Evolutionary conservation across 2,329 filamentous ascomycete species (phyloP), one percentile per base, ranked within the genome.

Genomic region (Epicoccum nigrum): DNA sequence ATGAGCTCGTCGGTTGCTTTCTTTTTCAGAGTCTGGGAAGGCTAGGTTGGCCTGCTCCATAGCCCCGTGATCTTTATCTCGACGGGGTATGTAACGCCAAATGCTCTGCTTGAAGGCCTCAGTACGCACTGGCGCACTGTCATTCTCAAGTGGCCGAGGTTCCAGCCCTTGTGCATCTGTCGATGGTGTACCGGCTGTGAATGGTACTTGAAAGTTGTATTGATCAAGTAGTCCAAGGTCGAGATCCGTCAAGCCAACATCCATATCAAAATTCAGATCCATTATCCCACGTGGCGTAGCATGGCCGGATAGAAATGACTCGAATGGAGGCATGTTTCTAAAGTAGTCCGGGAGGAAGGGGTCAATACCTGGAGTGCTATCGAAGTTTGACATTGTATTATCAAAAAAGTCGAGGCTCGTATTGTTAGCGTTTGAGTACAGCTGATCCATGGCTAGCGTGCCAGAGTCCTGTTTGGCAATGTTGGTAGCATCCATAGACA

Each of bases 201-300:
- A 78, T 0, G 76, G 75, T 34, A 76, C 70, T 7, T 75, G 69
- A 11, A 75, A 72, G 55, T 76, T 78, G 60, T 78, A 78, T 8
- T 74, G 72, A 42, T 79, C 76, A 5, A 79, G 66, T 34, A 78
- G 72, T 34, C 69, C 72, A 31, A 79, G 64, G 54, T 79, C 77
- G 23, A 77, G 57, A 45, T 77, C 76, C 42, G 75, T 77, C 15
- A 79, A 64, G 33, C 76, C 74, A 45, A 79, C 68, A 45, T 77
- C 75, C 31, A 76, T 72, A 45, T 78, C 72, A 13, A 78, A 74
- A 37, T 73, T 76, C 50, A 76, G 74, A 39, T 78, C 77, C 56
- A 78, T 69, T 8, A 77, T 67, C 8, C 77, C 76, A 17, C 76
- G 72, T 12, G 77, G 76, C 5, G 76, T 78, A 57, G 69, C 74